Base-by-base conservation (phyloP, 2,329 filamentous ascomycete genomes). In the Neopestalotiopsis clavispora region DNA sequence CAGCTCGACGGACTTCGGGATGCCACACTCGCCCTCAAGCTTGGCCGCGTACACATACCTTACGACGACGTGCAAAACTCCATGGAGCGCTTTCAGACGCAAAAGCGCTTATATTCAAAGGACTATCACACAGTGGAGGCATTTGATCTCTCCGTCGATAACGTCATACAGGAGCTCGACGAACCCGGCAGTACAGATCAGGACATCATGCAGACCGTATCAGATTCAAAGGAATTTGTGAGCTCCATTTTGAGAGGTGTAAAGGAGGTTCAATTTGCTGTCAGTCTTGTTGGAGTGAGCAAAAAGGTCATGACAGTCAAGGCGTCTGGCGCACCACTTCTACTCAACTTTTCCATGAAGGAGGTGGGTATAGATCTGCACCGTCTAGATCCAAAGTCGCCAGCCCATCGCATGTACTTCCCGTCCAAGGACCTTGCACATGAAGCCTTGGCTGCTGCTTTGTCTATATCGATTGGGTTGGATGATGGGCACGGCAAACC, bases 351-450 rank as follows among this genome's bases (percentile, higher is more conserved):
- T 59, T 94, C 95, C 6, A 97, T 97, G 88, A 98, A 99, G 79
- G 97, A 99, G 78, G 90, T 99, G 57, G 95, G 95, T 70, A 88
- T 99, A 77, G 96, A 99, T 77, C 84, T 99, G 56, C 92, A 98
- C 78, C 91, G 95, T 28, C 87, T 99, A 67, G 95, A 99, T 78
- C 92, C 94, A 57, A 95, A 94, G 75, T 97, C 95, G 17, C 94
- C 96, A 0, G 94, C 95, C 0, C 96, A 99, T 84, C 91, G 96
- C 71, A 99, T 98, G 96, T 98, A 99, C 80, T 99, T 99, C 77
- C 93, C 95, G 2, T 90, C 92, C 28, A 92, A 94, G 71, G 96
- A 98, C 77, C 91, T 98, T 75, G 96, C 96, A 13, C 96, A 99
- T 79, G 95, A 99, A 84, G 96, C 95, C 12, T 86, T 99, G 45